Evolutionary conservation across 2,329 filamentous ascomycete species (phyloP).

Genomic region (Aspergillus sp.): DNA sequence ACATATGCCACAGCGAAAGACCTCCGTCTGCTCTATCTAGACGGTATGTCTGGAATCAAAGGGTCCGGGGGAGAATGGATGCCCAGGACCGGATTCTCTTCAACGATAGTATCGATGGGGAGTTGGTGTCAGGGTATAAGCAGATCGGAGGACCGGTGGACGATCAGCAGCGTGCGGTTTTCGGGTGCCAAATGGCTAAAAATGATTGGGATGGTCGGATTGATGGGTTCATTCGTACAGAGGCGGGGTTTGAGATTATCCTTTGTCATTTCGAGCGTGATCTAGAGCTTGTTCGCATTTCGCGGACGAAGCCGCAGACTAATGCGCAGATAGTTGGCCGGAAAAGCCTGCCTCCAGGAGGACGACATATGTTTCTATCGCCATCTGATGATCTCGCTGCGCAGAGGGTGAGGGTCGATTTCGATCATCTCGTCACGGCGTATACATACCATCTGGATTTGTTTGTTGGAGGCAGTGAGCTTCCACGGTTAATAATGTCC

Average conservation of each 20-base stretch:
- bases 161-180: conserved; percentile 50
- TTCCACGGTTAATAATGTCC: conserved; percentile 25
- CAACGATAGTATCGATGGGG: conserved; percentile 22
- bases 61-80: conserved; percentile 61
- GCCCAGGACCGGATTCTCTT: conserved; percentile 60
- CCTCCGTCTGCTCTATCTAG: conserved; percentile 62
- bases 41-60: conserved; percentile 58
- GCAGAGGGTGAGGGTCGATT: conserved; percentile 34
- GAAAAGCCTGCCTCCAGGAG: too few species aligned
- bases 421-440: conserved; percentile 40
- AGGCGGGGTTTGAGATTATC: conserved; percentile 67
- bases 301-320: conserved; percentile 14
- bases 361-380: not conserved
- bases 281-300: conserved; percentile 32
- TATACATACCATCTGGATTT: conserved; percentile 37
- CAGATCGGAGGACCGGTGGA: not conserved
- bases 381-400: not conserved
- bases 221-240: conserved; percentile 64
- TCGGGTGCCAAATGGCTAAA: conserved; percentile 52
- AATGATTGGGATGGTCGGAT: conserved; percentile 48
- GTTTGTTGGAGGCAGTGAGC: conserved; percentile 29
- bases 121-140: too few species aligned
- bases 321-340: not conserved
- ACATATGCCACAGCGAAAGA: conserved; percentile 57
- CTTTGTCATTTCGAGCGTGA: conserved; percentile 57